These are phyloP conservation scores for Fusarium sp. DNA, from an alignment of 2,329 filamentous ascomycete species.

Conservation along the genomic window DNA sequence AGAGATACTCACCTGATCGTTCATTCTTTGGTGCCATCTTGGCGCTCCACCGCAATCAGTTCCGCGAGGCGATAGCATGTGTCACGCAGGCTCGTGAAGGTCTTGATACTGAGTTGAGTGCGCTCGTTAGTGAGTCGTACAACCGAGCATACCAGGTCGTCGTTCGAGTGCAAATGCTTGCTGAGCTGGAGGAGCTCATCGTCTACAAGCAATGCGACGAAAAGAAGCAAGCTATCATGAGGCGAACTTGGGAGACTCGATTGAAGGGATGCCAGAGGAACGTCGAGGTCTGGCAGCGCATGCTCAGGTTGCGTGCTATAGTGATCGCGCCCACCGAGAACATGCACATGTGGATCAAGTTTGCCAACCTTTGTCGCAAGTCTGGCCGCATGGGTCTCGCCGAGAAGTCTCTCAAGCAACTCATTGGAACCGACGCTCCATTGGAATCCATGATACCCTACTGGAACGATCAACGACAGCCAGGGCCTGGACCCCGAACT, in stretches of 20 bases:
- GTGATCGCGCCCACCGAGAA: constrained; percentile 94
- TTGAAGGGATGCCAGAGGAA: constrained; percentile 96
- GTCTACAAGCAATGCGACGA: constrained; percentile 95
- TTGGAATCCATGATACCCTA: constrained; percentile 72
- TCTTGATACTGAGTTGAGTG: constrained; percentile 94
- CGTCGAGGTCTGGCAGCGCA: constrained; percentile 97
- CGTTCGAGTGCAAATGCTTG: constrained; percentile 98
- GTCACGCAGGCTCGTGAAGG: constrained; percentile 94
- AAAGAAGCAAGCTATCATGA: constrained; percentile 90
- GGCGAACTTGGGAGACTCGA: constrained; percentile 94
- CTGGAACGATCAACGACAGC: constrained; percentile 59
- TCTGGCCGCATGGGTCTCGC: constrained; percentile 93
- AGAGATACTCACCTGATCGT: constrained; percentile 89
- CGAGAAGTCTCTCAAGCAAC: constrained; percentile 91
- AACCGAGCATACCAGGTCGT: constrained; percentile 98
- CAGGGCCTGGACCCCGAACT: constrained; percentile 54
- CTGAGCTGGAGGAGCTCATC: constrained; percentile 97
- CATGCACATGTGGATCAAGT: constrained; percentile 99
- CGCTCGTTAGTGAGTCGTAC: constrained; percentile 97
- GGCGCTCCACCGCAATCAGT: constrained; percentile 94
- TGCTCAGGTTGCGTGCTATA: constrained; percentile 93
- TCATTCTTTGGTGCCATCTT: constrained; percentile 98
- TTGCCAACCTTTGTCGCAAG: constrained; percentile 97
- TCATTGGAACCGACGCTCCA: constrained; percentile 80
- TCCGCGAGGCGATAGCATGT: constrained; percentile 87